Conservation (phyloP, 495 filamentous ascomycete species). For the Xylaria palmicola region DNA sequence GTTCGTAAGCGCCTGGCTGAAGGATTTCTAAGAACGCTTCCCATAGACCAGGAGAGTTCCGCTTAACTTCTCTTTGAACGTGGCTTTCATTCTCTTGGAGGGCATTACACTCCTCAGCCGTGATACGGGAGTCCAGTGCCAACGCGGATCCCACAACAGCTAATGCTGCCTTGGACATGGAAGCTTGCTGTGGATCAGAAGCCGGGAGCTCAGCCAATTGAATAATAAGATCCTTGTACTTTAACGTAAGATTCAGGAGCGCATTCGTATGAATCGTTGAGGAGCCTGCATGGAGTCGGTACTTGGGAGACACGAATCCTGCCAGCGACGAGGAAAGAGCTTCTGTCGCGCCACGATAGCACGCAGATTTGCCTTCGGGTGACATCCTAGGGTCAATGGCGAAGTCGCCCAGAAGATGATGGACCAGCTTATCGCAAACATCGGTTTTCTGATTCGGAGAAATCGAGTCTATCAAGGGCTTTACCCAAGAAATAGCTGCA, state of each 20-base stretch:
- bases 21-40: constrained; percentile 69
- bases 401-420: constrained; percentile 66
- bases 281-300: constrained; percentile 43
- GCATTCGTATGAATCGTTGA: constrained; percentile 52
- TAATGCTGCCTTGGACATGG: constrained; percentile 49
- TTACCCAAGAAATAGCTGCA: constrained; percentile 65
- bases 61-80: constrained; percentile 65
- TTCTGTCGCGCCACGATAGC: constrained; percentile 46
- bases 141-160: constrained; percentile 70
- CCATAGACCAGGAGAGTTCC: constrained; percentile 71
- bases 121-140: constrained; percentile 70
- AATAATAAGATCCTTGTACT: constrained; percentile 47
- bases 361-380: constrained; percentile 40
- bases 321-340: constrained; percentile 45
- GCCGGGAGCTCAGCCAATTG: constrained; percentile 37
- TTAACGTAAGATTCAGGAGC: constrained; percentile 48
- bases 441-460: constrained; percentile 66
- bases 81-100: constrained; percentile 53
- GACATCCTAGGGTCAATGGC: constrained; percentile 47
- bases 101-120: constrained; percentile 68
- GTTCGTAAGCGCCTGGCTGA: constrained; percentile 56
- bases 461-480: constrained; percentile 72
- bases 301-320: constrained; percentile 40
- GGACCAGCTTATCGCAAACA: constrained; percentile 66
- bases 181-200: constrained; percentile 36